Evolutionary conservation across 768 basidiomycete genomes (phyloP).

Genomic region (Calocera cornea): DNA sequence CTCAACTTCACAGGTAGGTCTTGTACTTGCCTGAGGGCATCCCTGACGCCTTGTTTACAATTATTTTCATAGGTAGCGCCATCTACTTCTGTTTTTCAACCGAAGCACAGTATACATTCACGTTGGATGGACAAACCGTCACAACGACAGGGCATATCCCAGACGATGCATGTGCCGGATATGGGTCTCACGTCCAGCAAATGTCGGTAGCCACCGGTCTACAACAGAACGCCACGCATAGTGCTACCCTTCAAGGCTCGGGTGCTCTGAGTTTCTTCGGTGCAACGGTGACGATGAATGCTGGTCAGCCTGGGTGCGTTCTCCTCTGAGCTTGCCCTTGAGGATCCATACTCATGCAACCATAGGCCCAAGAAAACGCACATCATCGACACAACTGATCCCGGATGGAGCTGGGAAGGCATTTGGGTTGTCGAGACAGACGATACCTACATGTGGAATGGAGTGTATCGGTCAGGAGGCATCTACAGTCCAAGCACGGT

Average conservation of each 20-base stretch:
- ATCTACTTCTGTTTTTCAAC: neutral
- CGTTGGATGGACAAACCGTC: neutral
- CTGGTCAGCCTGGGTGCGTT: neutral
- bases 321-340: neutral
- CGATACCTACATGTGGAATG: slow-evolving; percentile 3
- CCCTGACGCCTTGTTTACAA: neutral
- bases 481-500: neutral
- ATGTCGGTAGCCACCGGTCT: neutral
- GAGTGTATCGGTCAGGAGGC: neutral
- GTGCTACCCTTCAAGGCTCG: neutral
- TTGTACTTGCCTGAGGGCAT: neutral
- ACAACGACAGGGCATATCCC: neutral
- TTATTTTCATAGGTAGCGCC: neutral
- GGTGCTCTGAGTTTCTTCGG: neutral
- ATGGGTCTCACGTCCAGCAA: neutral
- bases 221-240: neutral
- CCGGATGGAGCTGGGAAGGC: neutral
- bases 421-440: neutral
- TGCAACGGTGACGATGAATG: neutral
- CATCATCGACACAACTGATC: neutral
- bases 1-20: neutral
- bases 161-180: neutral
- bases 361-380: neutral
- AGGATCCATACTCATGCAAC: neutral
- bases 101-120: neutral